phyloP scores from a whole-genome alignment of 1,139 yeast genomes.

The Casaregolazyma suthepensis region DNA sequence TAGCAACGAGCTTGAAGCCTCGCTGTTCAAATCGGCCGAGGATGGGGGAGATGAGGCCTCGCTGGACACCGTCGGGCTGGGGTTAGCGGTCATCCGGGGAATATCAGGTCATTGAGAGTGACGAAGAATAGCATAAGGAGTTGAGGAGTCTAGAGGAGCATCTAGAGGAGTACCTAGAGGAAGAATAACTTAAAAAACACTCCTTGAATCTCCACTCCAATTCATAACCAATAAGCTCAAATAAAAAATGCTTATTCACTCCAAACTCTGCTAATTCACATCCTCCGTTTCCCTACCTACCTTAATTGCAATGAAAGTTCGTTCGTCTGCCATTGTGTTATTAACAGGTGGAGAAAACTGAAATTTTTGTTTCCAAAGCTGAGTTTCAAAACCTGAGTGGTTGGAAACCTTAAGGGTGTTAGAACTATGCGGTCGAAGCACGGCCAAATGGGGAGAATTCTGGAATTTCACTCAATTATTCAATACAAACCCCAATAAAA shows the following conservation, averaged over 20 bases:
- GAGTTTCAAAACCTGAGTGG: background rate
- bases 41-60: constrained; percentile 90
- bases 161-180: no score
- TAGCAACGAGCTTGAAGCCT: constrained; percentile 95
- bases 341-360: background rate
- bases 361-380: background rate
- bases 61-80: constrained; percentile 98
- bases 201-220: no score
- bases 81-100: no score
- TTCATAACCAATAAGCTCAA: background rate
- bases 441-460: background rate
- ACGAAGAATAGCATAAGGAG: no score
- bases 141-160: no score
- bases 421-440: background rate
- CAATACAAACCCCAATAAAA: no score
- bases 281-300: constrained; percentile 25
- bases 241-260: background rate
- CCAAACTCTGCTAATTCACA: constrained; percentile 12
- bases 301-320: constrained; percentile 98
- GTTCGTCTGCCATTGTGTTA: constrained; percentile 57
- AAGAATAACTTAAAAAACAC: no score
- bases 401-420: background rate
- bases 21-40: constrained; percentile 92
- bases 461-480: background rate
- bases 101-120: no score